phyloP scores from a whole-genome alignment of 1,139 yeast species.

The Candida labiduridarum region DNA sequence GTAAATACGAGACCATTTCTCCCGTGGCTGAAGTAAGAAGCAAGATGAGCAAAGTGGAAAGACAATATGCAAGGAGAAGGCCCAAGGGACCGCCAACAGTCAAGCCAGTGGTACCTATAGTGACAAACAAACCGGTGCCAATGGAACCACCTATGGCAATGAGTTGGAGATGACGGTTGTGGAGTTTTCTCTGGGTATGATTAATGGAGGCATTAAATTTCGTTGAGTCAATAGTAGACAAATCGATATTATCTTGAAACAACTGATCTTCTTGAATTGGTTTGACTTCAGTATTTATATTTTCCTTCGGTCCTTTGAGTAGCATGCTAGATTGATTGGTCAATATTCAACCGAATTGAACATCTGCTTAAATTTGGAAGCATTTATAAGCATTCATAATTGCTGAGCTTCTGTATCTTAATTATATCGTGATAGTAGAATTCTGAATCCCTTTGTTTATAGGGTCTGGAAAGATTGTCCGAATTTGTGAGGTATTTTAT shows the following conservation, averaged over 20 bases:
- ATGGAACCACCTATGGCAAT: constrained; percentile 68
- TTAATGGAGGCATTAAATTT: no score
- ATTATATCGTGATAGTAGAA: background rate
- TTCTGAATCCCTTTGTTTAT: background rate
- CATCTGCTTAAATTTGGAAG: background rate
- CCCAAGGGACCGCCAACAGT: constrained; percentile 52
- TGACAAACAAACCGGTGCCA: constrained; percentile 65
- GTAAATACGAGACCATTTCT: constrained; percentile 81
- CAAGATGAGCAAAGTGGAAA: constrained; percentile 56
- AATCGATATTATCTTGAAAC: background rate
- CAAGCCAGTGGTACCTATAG: constrained; percentile 44
- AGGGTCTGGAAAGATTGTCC: constrained; percentile 1
- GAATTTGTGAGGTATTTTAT: background rate
- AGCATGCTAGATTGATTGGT: background rate
- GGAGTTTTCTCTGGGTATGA: constrained; percentile 8
- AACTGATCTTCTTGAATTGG: background rate
- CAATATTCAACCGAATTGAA: background rate
- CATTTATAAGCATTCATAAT: background rate
- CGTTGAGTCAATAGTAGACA: background rate
- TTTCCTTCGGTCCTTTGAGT: background rate
- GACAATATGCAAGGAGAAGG: constrained; percentile 40
- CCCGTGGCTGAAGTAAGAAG: constrained; percentile 71
- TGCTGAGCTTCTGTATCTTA: background rate
- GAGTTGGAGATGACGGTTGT: constrained; percentile 59
- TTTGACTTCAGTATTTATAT: background rate